Evolutionary conservation across 2,329 filamentous ascomycete genomes (phyloP).

Genomic region (Hymenoscyphus fraxineus): DNA sequence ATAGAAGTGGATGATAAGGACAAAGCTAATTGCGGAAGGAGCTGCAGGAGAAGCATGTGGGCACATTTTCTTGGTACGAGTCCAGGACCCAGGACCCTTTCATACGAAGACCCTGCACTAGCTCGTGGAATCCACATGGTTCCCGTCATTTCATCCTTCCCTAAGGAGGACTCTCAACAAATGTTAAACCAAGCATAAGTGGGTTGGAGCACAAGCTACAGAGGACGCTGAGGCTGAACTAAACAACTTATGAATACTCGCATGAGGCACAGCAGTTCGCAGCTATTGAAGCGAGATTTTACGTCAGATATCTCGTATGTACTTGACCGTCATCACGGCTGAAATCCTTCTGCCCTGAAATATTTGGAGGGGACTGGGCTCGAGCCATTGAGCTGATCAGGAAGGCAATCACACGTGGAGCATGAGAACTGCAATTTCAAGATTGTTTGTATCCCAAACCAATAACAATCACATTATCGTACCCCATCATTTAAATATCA

Average conservation of each 20-base stretch:
- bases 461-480: neutral
- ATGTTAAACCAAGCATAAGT: neutral
- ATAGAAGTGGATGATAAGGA: neutral
- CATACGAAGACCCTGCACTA: neutral
- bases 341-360: neutral
- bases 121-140: neutral
- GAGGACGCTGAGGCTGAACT: constrained; percentile 1
- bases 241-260: neutral
- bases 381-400: neutral
- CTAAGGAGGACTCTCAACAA: neutral
- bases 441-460: neutral
- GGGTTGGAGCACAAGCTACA: neutral
- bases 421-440: neutral
- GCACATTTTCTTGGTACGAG: neutral
- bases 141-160: neutral
- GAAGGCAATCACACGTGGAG: neutral
- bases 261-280: neutral
- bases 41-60: neutral
- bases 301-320: neutral
- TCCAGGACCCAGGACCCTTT: neutral
- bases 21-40: neutral
- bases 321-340: neutral
- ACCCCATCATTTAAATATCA: neutral
- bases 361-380: neutral
- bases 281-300: neutral